Conservation (phyloP, 202 grass and related monocot genomes). For the Saccharum hybrid region DNA sequence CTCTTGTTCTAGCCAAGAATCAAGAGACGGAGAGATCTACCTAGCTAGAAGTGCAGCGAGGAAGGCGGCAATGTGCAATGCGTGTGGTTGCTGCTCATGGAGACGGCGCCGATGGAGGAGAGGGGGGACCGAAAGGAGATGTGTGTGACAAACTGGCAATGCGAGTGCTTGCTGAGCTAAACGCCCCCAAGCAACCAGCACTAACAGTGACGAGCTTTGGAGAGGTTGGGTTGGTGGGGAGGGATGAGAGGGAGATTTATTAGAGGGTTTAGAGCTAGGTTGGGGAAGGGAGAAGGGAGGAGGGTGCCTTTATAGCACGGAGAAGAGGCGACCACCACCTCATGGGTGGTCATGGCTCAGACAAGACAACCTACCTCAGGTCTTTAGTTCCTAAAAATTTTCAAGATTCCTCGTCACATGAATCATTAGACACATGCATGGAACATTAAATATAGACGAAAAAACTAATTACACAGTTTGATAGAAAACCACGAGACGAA, state of each 20-base stretch:
- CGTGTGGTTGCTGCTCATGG: conserved; percentile 39
- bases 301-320: conserved; percentile 37
- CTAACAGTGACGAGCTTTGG: neutral
- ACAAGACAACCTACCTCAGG: no score
- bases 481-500: no score
- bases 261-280: conserved; percentile 23
- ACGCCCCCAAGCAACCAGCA: neutral
- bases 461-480: no score
- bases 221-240: conserved; percentile 12
- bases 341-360: neutral
- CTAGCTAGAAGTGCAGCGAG: conserved; percentile 4
- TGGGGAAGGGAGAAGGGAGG: neutral
- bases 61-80: conserved; percentile 26
- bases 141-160: neutral
- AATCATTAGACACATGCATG: no score
- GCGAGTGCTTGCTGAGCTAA: conserved; percentile 1
- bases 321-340: neutral
- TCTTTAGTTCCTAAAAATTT: no score
- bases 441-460: no score
- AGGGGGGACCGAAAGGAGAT: neutral
- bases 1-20: neutral
- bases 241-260: conserved; percentile 19
- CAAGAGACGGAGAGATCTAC: neutral
- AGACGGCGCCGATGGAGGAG: conserved; percentile 6
- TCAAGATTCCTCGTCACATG: no score